Percentiles rank a stretch among this genome's conserved stretches.
Conservation (phyloP, 2,329 filamentous ascomycete species). For the Phialemoniopsis sp. region DNA sequence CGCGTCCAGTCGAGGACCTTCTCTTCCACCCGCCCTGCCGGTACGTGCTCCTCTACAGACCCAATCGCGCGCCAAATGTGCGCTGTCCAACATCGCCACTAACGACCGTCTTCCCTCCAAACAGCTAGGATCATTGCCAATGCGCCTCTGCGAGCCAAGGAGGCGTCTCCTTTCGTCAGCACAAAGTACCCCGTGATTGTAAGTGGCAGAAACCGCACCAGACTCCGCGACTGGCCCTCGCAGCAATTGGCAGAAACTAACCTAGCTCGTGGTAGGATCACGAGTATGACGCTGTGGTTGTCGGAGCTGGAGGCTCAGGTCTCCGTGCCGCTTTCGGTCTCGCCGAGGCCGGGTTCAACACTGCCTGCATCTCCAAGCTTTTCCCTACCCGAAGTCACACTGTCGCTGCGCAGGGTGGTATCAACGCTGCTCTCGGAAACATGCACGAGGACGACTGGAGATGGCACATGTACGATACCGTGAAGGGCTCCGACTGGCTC, state of each 20-base stretch:
- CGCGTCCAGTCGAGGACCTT: constrained; percentile 70
- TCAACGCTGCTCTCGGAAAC: constrained; percentile 86
- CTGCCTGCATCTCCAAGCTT: constrained; percentile 81
- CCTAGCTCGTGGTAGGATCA: too few species aligned
- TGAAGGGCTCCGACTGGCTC: constrained; percentile 96
- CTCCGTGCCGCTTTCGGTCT: constrained; percentile 81
- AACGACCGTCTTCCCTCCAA: constrained; percentile 4
- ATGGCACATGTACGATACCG: constrained; percentile 99
- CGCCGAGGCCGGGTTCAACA: constrained; percentile 85
- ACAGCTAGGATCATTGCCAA: constrained; percentile 82
- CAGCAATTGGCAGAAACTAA: constrained; percentile 5
- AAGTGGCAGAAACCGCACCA: too few species aligned
- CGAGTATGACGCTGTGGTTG: constrained; percentile 96
- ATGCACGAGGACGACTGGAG: constrained; percentile 99
- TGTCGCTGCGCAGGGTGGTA: constrained; percentile 77
- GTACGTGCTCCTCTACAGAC: constrained; percentile 41
- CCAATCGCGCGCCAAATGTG: neutral
- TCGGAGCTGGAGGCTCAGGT: constrained; percentile 78
- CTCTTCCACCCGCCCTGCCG: constrained; percentile 78
- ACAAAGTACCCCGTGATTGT: constrained; percentile 93
- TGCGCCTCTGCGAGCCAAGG: constrained; percentile 84
- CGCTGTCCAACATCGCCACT: constrained; percentile 2
- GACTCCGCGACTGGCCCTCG: too few species aligned
- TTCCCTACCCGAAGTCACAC: constrained; percentile 85
- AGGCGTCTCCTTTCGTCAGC: constrained; percentile 81